Conservation (phyloP, 495 filamentous ascomycete genomes). For the Pseudevernia furfuracea region DNA sequence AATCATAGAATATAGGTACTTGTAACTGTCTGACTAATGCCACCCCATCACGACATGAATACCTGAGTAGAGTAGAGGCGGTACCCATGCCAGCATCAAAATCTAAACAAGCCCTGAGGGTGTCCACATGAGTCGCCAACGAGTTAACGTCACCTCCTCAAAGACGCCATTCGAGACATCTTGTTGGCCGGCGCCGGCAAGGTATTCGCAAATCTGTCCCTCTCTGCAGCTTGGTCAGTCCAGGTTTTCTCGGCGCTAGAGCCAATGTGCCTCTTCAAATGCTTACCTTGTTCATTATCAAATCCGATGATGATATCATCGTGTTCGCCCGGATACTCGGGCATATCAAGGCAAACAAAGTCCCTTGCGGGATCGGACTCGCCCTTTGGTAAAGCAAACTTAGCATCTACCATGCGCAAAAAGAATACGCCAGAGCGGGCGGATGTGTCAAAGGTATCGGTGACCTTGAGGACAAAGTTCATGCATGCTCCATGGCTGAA, state of each 20-base stretch:
- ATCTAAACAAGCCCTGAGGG: not conserved
- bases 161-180: conserved; percentile 43
- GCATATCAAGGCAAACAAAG: conserved; percentile 76
- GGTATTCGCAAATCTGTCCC: conserved; percentile 38
- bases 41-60: not conserved
- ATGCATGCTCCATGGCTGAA: conserved; percentile 78
- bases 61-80: not conserved
- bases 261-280: not conserved
- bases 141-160: conserved; percentile 35
- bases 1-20: not conserved
- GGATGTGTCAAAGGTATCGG: conserved; percentile 69
- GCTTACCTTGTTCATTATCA: conserved; percentile 69
- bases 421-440: conserved; percentile 57
- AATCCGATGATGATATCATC: conserved; percentile 83
- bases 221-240: conserved; percentile 34
- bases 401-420: conserved; percentile 74
- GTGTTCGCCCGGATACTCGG: conserved; percentile 81
- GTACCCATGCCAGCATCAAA: not conserved
- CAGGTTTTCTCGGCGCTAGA: not conserved
- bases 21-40: not conserved
- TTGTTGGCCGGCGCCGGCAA: conserved; percentile 43
- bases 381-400: conserved; percentile 71
- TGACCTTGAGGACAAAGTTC: conserved; percentile 75
- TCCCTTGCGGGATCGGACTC: conserved; percentile 51
- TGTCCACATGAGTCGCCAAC: not conserved